phyloP scores from a whole-genome alignment of 129 eudicot species.

The Daucus carota region DNA sequence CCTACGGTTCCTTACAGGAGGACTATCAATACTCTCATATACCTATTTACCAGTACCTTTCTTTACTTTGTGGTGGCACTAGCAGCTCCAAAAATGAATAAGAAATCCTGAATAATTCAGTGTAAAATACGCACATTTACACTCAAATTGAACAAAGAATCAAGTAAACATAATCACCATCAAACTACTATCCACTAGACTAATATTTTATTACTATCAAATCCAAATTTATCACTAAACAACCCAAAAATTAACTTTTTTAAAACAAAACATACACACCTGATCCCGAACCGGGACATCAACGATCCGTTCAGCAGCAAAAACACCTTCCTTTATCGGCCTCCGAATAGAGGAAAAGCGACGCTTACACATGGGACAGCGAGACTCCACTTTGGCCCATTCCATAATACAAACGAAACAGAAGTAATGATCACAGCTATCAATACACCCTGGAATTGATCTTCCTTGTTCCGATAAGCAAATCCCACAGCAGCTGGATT shows the following conservation, averaged over 20 bases:
- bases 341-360: slow-evolving; percentile 67
- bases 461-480: slow-evolving; percentile 57
- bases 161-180: too few species aligned
- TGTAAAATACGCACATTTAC: too few species aligned
- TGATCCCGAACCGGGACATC: slow-evolving; percentile 77
- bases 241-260: not conserved
- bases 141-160: too few species aligned
- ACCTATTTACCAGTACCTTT: too few species aligned
- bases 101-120: too few species aligned
- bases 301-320: slow-evolving; percentile 41
- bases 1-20: too few species aligned
- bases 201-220: too few species aligned
- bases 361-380: slow-evolving; percentile 78
- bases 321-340: slow-evolving; percentile 46
- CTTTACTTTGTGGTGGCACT: too few species aligned
- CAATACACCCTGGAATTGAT: slow-evolving; percentile 52
- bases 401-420: slow-evolving; percentile 91
- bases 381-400: slow-evolving; percentile 89
- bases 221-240: too few species aligned
- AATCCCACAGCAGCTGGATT: slow-evolving; percentile 47
- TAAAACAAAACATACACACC: slow-evolving; percentile 26
- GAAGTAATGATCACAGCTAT: slow-evolving; percentile 71
- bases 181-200: too few species aligned
- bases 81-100: too few species aligned
- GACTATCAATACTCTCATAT: too few species aligned